Conservation (phyloP, 345 rosid genomes). For the Sisymbrium irio region DNA sequence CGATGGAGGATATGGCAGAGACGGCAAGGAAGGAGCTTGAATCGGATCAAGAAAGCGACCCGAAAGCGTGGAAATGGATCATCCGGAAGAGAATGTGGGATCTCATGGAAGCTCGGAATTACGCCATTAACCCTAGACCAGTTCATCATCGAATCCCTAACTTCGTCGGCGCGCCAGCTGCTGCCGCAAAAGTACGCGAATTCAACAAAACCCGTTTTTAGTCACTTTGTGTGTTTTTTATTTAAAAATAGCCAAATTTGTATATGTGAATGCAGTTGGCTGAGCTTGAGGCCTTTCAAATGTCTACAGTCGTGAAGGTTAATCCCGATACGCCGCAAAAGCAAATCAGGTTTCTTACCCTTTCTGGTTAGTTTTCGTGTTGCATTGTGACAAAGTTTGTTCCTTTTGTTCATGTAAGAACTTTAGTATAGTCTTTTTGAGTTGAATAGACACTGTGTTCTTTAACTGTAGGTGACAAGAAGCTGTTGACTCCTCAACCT, state of each 20-base stretch:
- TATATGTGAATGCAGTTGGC: too few species aligned
- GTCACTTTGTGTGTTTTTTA: too few species aligned
- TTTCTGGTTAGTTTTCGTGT: constrained; percentile 58
- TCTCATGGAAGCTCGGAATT: constrained; percentile 67
- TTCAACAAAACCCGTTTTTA: too few species aligned
- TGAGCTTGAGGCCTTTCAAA: constrained; percentile 52
- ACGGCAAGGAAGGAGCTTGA: constrained; percentile 43
- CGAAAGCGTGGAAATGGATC: constrained; percentile 91
- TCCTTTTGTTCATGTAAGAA: too few species aligned
- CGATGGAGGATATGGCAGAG: constrained; percentile 70
- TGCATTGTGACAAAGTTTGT: background rate
- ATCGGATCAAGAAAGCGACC: constrained; percentile 39
- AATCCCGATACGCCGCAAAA: constrained; percentile 95
- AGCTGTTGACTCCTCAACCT: constrained; percentile 85
- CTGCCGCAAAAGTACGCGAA: constrained; percentile 58
- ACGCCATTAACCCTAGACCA: constrained; percentile 79
- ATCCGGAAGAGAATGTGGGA: constrained; percentile 84
- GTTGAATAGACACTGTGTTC: background rate
- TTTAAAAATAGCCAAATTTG: too few species aligned
- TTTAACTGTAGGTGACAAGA: constrained; percentile 57
- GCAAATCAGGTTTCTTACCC: constrained; percentile 86
- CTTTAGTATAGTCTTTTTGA: too few species aligned
- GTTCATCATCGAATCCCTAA: constrained; percentile 94
- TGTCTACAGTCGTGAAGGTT: constrained; percentile 74
- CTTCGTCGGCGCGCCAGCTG: constrained; percentile 74